Evolutionary conservation across 1,284 basidiomycete species (phyloP), one percentile per base, ranked within the genome.

Genomic region (Papiliotrema laurentii): DNA sequence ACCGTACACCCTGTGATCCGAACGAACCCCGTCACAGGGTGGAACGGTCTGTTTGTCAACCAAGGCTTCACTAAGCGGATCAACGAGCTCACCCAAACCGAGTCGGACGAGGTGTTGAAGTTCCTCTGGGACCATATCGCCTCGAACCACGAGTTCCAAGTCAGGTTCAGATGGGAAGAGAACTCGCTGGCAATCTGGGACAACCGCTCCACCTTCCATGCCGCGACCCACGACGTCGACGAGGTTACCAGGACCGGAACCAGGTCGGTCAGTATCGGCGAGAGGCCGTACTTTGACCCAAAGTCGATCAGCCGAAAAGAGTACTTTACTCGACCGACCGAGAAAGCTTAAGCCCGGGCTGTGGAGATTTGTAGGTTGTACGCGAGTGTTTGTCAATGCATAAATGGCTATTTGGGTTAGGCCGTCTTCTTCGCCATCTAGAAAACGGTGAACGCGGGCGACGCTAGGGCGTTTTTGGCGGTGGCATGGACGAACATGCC

Each of bases 41-140:
- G 83, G 83, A 87, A 89, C 78, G 81, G 80, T 48, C 67, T 88
- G 56, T 87, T 82, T 59, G 82, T 86, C 47, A 85, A 86, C 75
- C 60, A 66, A 37, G 74, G 54, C 1, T 86, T 86, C 72, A 85
- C 83, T 2, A 79, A 76, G 55, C 77, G 79, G 30, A 83, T 86
- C 61, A 68, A 81, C 37, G 83, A 81, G 60, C 74, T 86, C 34
- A 75, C 76, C 4, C 71, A 72, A 18, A 80, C 81, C 46, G 85
- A 86, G 71, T 81, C 54, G 9, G 68, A 71, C 45, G 31, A 39
- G 14, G 37, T 68, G 27, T 55, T 73, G 44, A 56, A 57, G 6
- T 67, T 65, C 59, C 50, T 73, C n/a, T 69, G 79, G 24, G 77
- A 81, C n/a, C 62, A 61, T 50, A 54, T 68, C 51, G 47, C 56